Evolutionary conservation across 352 stramenopile genomes (phyloP), one percentile per base, ranked within the genome.

Genomic region (Phytophthora tentaculata): DNA sequence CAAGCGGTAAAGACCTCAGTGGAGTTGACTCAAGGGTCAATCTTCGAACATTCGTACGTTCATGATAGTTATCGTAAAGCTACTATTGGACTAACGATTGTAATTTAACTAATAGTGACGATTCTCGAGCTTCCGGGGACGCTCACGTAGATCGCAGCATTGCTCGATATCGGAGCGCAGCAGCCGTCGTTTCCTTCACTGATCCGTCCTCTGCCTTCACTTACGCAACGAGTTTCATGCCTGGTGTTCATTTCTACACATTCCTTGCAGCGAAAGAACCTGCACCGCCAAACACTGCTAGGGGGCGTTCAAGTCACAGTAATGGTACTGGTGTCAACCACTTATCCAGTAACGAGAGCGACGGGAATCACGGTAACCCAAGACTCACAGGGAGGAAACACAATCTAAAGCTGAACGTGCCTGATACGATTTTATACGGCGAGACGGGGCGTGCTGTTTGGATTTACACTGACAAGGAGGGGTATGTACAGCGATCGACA

Each of bases 351-450:
- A 24, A 17, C 45, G 55, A 65, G 2, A 43, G n/a, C 19, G 39
- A 47, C 35, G 48, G 37, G 4, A 64, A 64, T 28, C 23, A 67
- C 22, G 50, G 47, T n/a, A 68, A 53, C 17, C 45, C 43, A 35
- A 39, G 39, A 26, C 63, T 65, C 12, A 49, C 62, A 10, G 23
- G 50, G 49, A 61, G 53, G 23, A 73, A 63, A 17, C 63, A 61
- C 1, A 72, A 61, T 32, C 17, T 52, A 26, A 83, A 83, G 24
- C 79, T 94, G 69, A 88, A 83, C 63, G 79, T 95, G 12, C 87
- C 87, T 0, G 84, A 95, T 47, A 95, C 87, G 5, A 84, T 95
- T 49, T 76, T 95, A 37, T 95, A 92, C 32, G 87, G 87, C 5
- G 87, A 92, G 48, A 90, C 81, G 0, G 85, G 85, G 1, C 84